Evolutionary conservation across 2,329 filamentous ascomycete species (phyloP).

Genomic region (Westerdykella sp.): DNA sequence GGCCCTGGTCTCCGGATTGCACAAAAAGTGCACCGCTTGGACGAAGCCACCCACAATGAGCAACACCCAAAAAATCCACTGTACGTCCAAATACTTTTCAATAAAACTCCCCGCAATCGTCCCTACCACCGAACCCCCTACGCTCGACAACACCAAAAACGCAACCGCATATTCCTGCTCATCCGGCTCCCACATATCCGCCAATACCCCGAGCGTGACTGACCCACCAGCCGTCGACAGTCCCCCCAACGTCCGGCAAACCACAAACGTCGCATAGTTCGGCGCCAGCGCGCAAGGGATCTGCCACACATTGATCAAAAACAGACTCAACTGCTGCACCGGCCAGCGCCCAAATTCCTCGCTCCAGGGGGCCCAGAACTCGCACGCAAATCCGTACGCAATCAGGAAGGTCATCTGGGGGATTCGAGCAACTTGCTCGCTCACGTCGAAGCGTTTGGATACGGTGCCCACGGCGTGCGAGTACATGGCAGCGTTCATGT

Average conservation of each 20-base stretch:
- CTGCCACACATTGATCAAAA: constrained; percentile 73
- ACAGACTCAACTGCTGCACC: constrained; percentile 65
- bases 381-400: constrained; percentile 46
- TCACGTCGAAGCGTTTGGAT: constrained; percentile 42
- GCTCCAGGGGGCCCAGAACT: constrained; percentile 61
- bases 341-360: constrained; percentile 76
- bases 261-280: constrained; percentile 65
- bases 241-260: constrained; percentile 47
- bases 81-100: constrained; percentile 50
- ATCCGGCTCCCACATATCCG: constrained; percentile 55
- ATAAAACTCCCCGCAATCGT: constrained; percentile 52
- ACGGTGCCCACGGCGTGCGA: constrained; percentile 44
- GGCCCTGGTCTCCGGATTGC: constrained; percentile 69
- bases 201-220: constrained; percentile 59
- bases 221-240: constrained; percentile 55
- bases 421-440: constrained; percentile 42
- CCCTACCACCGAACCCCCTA: constrained; percentile 50
- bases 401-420: constrained; percentile 48
- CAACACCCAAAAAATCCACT: constrained; percentile 76
- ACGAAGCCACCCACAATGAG: constrained; percentile 68
- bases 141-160: constrained; percentile 53
- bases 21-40: constrained; percentile 59
- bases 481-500: constrained; percentile 50
- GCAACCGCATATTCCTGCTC: constrained; percentile 63
- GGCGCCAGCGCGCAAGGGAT: constrained; percentile 59